phyloP scores from a whole-genome alignment of 1,139 yeast genomes.

The Debaryomyces subglobosus region DNA sequence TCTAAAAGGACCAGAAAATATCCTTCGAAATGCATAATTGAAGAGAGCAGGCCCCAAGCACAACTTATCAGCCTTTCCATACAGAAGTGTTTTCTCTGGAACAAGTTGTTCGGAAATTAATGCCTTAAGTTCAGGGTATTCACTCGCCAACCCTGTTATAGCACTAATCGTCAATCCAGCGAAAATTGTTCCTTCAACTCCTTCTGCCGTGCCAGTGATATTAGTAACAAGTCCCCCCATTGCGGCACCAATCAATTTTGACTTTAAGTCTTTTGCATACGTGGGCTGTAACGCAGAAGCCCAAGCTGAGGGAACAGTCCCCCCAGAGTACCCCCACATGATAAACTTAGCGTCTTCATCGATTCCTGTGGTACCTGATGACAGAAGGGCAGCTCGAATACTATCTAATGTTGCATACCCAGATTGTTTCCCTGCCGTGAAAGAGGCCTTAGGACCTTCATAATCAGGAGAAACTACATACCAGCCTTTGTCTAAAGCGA shows the following conservation, averaged over 20 bases:
- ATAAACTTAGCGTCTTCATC: slow-evolving; percentile 27
- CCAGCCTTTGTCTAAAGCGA: slow-evolving; percentile 33
- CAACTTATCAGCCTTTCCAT: slow-evolving; percentile 8
- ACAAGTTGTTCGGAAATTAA: slow-evolving; percentile 5
- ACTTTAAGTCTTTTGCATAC: slow-evolving; percentile 34
- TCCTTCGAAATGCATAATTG: slow-evolving; percentile 16
- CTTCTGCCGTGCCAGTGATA: slow-evolving; percentile 22
- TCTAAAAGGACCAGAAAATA: slow-evolving; percentile 18
- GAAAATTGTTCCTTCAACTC: slow-evolving; percentile 25
- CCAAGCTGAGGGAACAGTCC: slow-evolving; percentile 41
- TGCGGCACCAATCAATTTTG: slow-evolving; percentile 30
- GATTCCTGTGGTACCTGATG: slow-evolving; percentile 32
- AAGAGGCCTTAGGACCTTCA: slow-evolving; percentile 33
- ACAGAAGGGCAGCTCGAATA: slow-evolving; percentile 30
- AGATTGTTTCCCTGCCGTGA: slow-evolving; percentile 34
- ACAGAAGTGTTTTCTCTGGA: slow-evolving; percentile 17
- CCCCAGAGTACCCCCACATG: slow-evolving; percentile 47
- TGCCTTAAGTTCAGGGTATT: slow-evolving; percentile 26
- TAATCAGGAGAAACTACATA: slow-evolving; percentile 39
- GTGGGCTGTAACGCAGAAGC: slow-evolving; percentile 35
- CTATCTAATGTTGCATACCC: slow-evolving; percentile 37
- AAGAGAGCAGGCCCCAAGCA: slow-evolving; percentile 19
- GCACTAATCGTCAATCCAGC: slow-evolving; percentile 33
- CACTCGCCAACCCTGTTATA: slow-evolving; percentile 28
- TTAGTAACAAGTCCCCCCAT: slow-evolving; percentile 35